Conservation (phyloP, 2,329 filamentous ascomycete species). For the Xylariales sp. region DNA sequence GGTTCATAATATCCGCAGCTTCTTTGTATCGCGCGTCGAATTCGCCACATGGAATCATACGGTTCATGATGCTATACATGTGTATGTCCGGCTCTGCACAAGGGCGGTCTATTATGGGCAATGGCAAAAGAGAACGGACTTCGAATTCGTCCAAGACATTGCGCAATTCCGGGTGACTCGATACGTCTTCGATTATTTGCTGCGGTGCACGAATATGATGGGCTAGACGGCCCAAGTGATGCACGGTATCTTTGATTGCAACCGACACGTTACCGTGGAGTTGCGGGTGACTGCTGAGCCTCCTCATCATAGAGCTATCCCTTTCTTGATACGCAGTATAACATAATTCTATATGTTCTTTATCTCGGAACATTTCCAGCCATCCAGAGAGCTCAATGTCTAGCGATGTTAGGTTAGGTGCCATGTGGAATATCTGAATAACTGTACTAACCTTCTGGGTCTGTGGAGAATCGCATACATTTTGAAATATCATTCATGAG, state of each 20-base stretch:
- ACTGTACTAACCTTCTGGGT: slow-evolving; percentile 29
- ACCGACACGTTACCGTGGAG: neutral
- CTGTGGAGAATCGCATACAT: slow-evolving; percentile 8
- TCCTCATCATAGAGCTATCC: slow-evolving; percentile 24
- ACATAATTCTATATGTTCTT: slow-evolving; percentile 30
- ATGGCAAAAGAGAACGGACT: slow-evolving; percentile 31
- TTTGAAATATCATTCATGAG: slow-evolving; percentile 15
- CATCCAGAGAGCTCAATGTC: slow-evolving; percentile 34
- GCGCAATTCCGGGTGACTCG: slow-evolving; percentile 46
- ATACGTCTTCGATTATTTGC: slow-evolving; percentile 52
- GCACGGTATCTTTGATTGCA: slow-evolving; percentile 48
- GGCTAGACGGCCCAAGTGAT: slow-evolving; percentile 60
- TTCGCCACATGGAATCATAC: slow-evolving; percentile 47
- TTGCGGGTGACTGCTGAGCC: slow-evolving; percentile 21
- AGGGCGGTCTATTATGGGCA: slow-evolving; percentile 13
- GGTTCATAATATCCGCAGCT: slow-evolving; percentile 46
- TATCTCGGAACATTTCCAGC: slow-evolving; percentile 20
- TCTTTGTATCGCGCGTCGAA: slow-evolving; percentile 31
- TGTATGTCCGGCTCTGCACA: slow-evolving; percentile 40
- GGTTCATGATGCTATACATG: slow-evolving; percentile 48
- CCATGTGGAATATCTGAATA: neutral
- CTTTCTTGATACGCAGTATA: slow-evolving; percentile 37
- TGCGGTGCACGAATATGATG: slow-evolving; percentile 55
- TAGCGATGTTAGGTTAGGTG: slow-evolving; percentile 14
- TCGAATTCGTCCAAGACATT: slow-evolving; percentile 50